Percentiles rank a stretch among this genome's conserved stretches.
phyloP scores from a whole-genome alignment of 306 rosid species.

The Cucumis sativus region DNA sequence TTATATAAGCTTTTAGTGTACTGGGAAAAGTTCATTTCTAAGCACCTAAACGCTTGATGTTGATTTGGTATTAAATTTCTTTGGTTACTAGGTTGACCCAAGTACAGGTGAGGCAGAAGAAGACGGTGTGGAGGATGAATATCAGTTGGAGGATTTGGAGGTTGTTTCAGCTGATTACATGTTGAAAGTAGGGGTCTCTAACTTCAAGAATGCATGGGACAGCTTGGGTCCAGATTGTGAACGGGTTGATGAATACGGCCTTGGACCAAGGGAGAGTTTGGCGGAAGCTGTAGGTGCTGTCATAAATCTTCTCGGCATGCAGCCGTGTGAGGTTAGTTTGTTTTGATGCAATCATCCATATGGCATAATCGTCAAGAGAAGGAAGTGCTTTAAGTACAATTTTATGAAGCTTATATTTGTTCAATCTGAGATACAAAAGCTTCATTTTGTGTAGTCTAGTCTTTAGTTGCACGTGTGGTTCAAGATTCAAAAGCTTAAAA shows the following conservation, averaged over 20 bases:
- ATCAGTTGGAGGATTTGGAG: conserved; percentile 94
- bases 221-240: conserved; percentile 62
- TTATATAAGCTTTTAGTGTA: not conserved
- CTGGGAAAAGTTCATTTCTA: not conserved
- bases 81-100: conserved; percentile 56
- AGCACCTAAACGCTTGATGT: not conserved
- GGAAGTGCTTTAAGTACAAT: not conserved
- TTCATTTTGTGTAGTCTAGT: not conserved
- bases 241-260: conserved; percentile 87
- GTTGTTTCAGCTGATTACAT: conserved; percentile 93
- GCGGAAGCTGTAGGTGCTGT: conserved; percentile 79
- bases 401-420: not conserved
- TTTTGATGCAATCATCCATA: not conserved
- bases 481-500: not conserved
- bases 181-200: conserved; percentile 76
- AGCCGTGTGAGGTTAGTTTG: conserved; percentile 83
- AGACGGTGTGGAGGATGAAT: conserved; percentile 96
- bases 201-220: conserved; percentile 93
- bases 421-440: not conserved
- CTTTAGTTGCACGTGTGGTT: not conserved
- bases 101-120: conserved; percentile 91
- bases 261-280: conserved; percentile 85
- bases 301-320: conserved; percentile 86
- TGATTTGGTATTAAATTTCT: not conserved
- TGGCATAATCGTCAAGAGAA: not conserved